These are phyloP conservation scores for Rhynchosporium graminicola DNA, from an alignment of 2,329 filamentous ascomycete genomes.

Conservation along the genomic window DNA sequence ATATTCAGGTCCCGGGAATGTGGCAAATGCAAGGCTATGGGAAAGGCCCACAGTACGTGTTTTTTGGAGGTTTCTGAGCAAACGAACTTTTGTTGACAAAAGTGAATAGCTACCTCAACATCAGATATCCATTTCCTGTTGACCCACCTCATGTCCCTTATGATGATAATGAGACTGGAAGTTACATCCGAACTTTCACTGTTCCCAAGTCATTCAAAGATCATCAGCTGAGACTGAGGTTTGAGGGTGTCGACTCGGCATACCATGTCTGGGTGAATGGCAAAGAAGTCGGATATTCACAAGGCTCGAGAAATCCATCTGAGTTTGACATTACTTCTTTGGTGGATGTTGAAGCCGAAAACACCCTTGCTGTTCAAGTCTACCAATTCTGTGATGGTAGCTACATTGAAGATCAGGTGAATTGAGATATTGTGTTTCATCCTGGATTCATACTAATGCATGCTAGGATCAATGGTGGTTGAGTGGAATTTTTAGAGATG, in stretches of 20 bases:
- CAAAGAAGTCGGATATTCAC: constrained; percentile 55
- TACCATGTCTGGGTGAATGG: constrained; percentile 61
- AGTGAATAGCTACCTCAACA: constrained; percentile 51
- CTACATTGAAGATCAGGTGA: constrained; percentile 54
- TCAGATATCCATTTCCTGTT: constrained; percentile 54
- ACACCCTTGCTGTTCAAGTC: constrained; percentile 50
- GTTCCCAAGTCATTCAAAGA: constrained; percentile 46
- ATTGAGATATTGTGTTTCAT: neutral
- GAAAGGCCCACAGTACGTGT: constrained; percentile 44
- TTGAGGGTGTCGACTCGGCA: constrained; percentile 59
- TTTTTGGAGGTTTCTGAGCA: too few relatives aligned
- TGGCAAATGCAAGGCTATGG: constrained; percentile 60
- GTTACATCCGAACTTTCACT: constrained; percentile 51
- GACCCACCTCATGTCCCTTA: constrained; percentile 54
- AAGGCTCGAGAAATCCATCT: constrained; percentile 57
- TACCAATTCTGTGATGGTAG: constrained; percentile 60
- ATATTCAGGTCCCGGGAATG: constrained; percentile 54
- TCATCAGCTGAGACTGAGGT: constrained; percentile 52
- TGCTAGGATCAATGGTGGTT: constrained; percentile 54
- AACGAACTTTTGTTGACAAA: constrained; percentile 3
- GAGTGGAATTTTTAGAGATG: constrained; percentile 56
- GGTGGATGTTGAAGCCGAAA: constrained; percentile 37
- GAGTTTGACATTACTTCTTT: constrained; percentile 57
- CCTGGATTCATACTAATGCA: constrained; percentile 1
- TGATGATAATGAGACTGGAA: constrained; percentile 54